Conservation (phyloP, 352 stramenopile genomes). For the Phytophthora podocarpi region DNA sequence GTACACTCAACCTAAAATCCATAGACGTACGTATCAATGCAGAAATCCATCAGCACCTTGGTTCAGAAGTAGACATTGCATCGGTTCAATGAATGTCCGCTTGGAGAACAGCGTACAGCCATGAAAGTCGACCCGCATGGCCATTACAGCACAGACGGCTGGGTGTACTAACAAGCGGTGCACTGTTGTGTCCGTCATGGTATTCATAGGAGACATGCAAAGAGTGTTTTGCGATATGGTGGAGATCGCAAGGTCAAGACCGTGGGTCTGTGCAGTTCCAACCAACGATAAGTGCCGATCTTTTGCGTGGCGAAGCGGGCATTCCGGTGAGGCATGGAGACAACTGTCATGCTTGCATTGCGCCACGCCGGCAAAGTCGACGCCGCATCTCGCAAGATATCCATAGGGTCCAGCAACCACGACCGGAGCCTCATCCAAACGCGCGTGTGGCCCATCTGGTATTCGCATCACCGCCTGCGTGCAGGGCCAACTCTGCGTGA, state of each 20-base stretch:
- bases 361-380: background rate
- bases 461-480: conserved; percentile 29
- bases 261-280: background rate
- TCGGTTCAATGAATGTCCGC: background rate
- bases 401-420: too few species aligned
- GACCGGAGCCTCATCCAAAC: too few species aligned
- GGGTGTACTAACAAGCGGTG: background rate
- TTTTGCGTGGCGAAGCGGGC: background rate
- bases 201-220: too few species aligned
- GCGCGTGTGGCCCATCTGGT: conserved; percentile 32
- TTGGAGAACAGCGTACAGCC: background rate
- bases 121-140: background rate
- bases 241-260: too few species aligned
- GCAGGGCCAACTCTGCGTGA: conserved; percentile 2
- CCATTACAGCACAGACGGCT: background rate
- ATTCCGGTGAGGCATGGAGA: conserved; percentile 10
- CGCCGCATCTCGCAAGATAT: conserved; percentile 18
- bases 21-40: background rate
- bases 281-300: conserved; percentile 1
- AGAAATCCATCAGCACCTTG: too few species aligned
- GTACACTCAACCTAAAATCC: conserved; percentile 7
- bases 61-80: background rate
- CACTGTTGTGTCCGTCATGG: too few species aligned
- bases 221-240: too few species aligned
- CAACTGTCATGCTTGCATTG: background rate